Conservation (phyloP, 2,329 filamentous ascomycete species). For the Ramularia endophylla region DNA sequence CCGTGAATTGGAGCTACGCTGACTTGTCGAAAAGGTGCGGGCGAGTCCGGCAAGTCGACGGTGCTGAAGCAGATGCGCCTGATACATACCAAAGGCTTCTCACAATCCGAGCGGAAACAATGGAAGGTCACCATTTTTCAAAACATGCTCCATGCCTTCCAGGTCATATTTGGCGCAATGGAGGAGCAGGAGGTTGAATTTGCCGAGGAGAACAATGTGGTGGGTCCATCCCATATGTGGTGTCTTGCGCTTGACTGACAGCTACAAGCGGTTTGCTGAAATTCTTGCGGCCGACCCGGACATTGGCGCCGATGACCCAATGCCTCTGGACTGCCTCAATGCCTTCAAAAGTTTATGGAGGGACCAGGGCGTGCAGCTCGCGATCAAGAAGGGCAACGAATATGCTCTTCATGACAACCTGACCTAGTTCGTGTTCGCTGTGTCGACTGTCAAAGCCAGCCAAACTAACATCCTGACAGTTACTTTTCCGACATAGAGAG, state of each 20-base stretch:
- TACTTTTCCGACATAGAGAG: constrained; percentile 69
- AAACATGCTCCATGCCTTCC: constrained; percentile 89
- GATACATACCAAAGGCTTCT: constrained; percentile 91
- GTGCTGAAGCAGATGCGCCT: constrained; percentile 99
- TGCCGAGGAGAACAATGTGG: constrained; percentile 71
- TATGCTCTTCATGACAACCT: constrained; percentile 95
- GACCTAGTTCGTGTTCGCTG: constrained; percentile 64
- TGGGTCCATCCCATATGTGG: constrained; percentile 39
- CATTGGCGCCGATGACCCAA: constrained; percentile 71
- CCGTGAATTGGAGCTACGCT: constrained; percentile 14
- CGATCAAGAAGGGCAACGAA: constrained; percentile 92
- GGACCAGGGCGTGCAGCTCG: constrained; percentile 75
- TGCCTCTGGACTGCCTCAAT: constrained; percentile 70
- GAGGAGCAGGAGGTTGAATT: constrained; percentile 74
- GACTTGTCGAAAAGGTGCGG: constrained; percentile 61
- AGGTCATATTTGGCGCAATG: constrained; percentile 88
- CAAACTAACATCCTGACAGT: constrained; percentile 43
- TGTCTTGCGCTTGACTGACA: constrained; percentile 29
- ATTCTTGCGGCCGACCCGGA: constrained; percentile 75
- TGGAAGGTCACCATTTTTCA: constrained; percentile 94
- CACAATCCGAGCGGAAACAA: constrained; percentile 80
- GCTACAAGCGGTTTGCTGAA: constrained; percentile 65
- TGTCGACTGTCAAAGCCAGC: neutral
- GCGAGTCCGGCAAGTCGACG: constrained; percentile 93
- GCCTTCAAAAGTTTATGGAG: constrained; percentile 81